A percentile compares a stretch with the other conserved stretches of the same genome.
phyloP scores from a whole-genome alignment of 2,329 filamentous ascomycete genomes.

The Pseudocercospora cruenta region DNA sequence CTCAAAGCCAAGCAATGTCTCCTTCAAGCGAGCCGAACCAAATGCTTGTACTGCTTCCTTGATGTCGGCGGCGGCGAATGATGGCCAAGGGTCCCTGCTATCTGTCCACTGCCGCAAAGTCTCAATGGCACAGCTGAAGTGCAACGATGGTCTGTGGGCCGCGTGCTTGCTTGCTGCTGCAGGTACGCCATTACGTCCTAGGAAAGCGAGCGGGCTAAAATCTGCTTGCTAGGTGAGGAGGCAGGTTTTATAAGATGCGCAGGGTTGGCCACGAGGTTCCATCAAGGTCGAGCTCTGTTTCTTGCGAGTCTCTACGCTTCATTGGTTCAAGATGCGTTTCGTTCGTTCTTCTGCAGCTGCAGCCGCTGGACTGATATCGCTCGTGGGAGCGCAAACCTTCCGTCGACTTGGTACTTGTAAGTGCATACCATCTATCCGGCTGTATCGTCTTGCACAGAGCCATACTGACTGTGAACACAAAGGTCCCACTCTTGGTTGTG shows the following conservation, averaged over 20 bases:
- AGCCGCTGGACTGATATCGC: conserved; percentile 13
- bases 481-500: conserved; percentile 58
- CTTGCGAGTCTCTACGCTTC: neutral
- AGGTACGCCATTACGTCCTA: conserved; percentile 10
- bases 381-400: conserved; percentile 54
- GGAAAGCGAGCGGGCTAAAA: neutral
- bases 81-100: neutral
- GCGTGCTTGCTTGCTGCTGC: conserved; percentile 13
- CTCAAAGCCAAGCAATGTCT: conserved; percentile 12
- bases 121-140: conserved; percentile 7
- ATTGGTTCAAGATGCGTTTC: conserved; percentile 21
- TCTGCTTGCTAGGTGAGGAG: neutral
- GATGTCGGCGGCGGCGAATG: conserved; percentile 12
- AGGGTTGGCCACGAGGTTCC: conserved; percentile 13
- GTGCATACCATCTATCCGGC: neutral
- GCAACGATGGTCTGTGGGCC: neutral
- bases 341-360: conserved; percentile 17
- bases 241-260: conserved; percentile 6
- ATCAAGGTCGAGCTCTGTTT: conserved; percentile 25
- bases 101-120: neutral
- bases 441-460: conserved; percentile 50
- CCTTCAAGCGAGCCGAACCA: conserved; percentile 4
- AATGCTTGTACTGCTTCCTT: conserved; percentile 15
- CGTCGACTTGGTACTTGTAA: conserved; percentile 59
- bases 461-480: conserved; percentile 57